Base-by-base conservation (phyloP, 2,329 filamentous ascomycete genomes). In the Ceratocystis huliohia region DNA sequence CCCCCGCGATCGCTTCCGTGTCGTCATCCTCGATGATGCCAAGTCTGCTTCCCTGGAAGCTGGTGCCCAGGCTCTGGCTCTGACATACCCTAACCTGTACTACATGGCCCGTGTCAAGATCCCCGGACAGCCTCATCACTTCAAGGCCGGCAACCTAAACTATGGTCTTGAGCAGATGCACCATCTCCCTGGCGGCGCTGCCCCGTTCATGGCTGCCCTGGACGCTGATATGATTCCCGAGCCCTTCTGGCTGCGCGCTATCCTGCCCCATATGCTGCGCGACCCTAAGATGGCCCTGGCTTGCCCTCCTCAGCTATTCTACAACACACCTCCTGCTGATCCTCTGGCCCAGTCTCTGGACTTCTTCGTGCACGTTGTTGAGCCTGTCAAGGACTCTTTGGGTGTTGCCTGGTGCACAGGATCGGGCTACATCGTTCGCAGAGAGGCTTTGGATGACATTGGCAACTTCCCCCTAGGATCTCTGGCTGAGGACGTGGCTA, bases 161-260 rank as follows among this genome's bases (percentile, higher is more conserved):
- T 81, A 83, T 66, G 84, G 82, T 44, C 73, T 84, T 22, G 79
- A 83, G 17, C 76, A 79, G 65, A 76, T 79, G 3, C 75, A 76
- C 17, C 71, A 74, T n/a, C 74, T 85, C 41, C 80, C 81, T 1
- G 82, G 81, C 20, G 82, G 82, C 28, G 76, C 81, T n/a, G 77
- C 78, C 50, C 77, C 82, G 70, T 86, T 78, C 72, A 81, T 86
- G 72, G 84, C 83, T n/a, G 81, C 82, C 48, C 75, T 88, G 44
- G 85, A 88, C 71, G 84, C 84, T 22, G 85, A 88, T 71, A 87
- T 88, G 85, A 86, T 87, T 73, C 82, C 83, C 5, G 82, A 86
- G 72, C 77, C 76, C 64, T 75, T 81, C 61, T 87, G 83, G 82
- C 77, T 87, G 17, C 80, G 83, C 48, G 80, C 81, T 33, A 72